Evolutionary conservation across 1,284 basidiomycete genomes (phyloP).

Genomic region (Peniophora sp.): DNA sequence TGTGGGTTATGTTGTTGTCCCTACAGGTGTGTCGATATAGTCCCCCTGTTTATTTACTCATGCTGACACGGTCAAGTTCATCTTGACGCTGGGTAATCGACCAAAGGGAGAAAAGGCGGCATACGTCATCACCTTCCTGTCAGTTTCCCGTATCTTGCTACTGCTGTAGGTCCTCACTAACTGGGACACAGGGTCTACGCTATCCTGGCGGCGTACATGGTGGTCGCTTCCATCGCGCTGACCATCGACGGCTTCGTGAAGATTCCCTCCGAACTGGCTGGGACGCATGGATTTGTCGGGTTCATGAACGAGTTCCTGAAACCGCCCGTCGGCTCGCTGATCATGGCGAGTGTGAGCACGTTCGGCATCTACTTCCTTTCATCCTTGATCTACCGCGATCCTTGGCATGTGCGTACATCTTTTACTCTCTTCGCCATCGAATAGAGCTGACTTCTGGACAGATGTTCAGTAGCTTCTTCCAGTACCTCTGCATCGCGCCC

Average conservation of each 20-base stretch:
- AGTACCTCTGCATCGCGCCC: conserved; percentile 85
- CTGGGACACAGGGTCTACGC: conserved; percentile 75
- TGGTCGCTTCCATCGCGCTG: conserved; percentile 80
- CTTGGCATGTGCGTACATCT: conserved; percentile 36
- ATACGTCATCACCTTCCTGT: conserved; percentile 71
- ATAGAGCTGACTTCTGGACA: conserved; percentile 51
- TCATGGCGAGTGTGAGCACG: conserved; percentile 85
- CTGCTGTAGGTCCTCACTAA: too few species aligned
- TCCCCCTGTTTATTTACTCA: neutral
- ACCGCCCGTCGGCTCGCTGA: conserved; percentile 74
- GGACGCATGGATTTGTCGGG: conserved; percentile 14
- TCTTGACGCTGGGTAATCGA: conserved; percentile 91
- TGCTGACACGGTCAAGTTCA: conserved; percentile 48
- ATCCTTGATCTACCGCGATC: conserved; percentile 67
- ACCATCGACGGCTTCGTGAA: conserved; percentile 71
- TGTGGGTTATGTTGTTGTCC: conserved; percentile 81
- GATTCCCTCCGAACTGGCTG: conserved; percentile 19
- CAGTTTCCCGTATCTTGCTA: conserved; percentile 37
- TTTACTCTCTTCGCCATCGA: neutral
- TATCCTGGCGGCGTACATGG: conserved; percentile 70
- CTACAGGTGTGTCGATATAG: conserved; percentile 59
- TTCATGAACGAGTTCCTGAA: conserved; percentile 54
- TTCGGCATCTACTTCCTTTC: conserved; percentile 81
- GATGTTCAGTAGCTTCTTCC: conserved; percentile 93
- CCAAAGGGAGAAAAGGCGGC: conserved; percentile 89